Evolutionary conservation across 495 filamentous ascomycete genomes (phyloP).

Genomic region (Aspergillus affinis): DNA sequence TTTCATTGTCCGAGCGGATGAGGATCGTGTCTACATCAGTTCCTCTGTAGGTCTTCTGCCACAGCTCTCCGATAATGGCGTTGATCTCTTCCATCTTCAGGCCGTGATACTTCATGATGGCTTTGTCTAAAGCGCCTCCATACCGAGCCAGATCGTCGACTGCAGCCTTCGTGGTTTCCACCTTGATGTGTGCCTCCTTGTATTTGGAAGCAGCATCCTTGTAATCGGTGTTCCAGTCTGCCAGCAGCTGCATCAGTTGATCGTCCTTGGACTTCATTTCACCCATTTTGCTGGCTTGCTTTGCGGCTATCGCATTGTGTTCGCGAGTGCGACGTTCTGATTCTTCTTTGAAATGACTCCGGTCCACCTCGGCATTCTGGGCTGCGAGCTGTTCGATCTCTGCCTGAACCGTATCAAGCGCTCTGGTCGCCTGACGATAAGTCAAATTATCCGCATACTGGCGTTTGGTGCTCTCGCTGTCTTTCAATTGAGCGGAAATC

Average conservation of each 20-base stretch:
- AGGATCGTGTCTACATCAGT: conserved; percentile 97
- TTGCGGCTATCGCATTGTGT: conserved; percentile 58
- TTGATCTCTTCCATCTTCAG: conserved; percentile 99
- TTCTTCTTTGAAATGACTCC: conserved; percentile 69
- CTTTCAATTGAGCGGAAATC: conserved; percentile 72
- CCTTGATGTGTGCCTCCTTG: conserved; percentile 84
- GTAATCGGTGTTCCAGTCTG: conserved; percentile 84
- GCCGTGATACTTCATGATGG: conserved; percentile 94
- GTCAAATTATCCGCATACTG: conserved; percentile 84
- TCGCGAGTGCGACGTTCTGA: conserved; percentile 60
- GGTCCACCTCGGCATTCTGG: conserved; percentile 80
- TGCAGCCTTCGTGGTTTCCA: conserved; percentile 89
- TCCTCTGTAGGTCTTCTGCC: conserved; percentile 94
- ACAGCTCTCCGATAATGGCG: conserved; percentile 88
- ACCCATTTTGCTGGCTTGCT: conserved; percentile 65
- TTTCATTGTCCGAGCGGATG: conserved; percentile 86
- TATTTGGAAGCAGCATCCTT: conserved; percentile 79
- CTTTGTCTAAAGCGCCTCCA: conserved; percentile 77
- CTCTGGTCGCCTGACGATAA: conserved; percentile 70
- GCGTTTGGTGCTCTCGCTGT: conserved; percentile 73
- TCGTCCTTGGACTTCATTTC: conserved; percentile 79
- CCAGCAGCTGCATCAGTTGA: conserved; percentile 63
- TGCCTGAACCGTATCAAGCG: conserved; percentile 60
- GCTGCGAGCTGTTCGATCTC: conserved; percentile 77
- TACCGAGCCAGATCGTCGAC: conserved; percentile 87